Evolutionary conservation across 345 rosid species (phyloP).

Genomic region (Hypericum androsaemum): DNA sequence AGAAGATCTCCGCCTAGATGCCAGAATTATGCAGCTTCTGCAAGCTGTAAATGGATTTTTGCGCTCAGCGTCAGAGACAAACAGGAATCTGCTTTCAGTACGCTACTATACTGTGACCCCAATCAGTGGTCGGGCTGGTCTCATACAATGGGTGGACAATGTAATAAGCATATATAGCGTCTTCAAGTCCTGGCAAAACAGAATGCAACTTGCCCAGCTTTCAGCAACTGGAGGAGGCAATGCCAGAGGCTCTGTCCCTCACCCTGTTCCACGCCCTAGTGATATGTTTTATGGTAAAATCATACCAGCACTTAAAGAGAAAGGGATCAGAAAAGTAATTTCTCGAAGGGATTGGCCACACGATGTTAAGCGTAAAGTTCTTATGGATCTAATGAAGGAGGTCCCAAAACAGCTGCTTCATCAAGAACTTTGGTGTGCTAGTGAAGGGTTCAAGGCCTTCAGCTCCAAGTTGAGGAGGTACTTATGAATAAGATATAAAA

Average conservation of each 20-base stretch:
- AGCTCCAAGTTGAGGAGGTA: conserved; percentile 75
- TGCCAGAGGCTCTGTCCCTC: conserved; percentile 42
- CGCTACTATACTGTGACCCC: conserved; percentile 89
- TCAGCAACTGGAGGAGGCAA: conserved; percentile 41
- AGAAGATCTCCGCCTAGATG: conserved; percentile 95
- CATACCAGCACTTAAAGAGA: conserved; percentile 93
- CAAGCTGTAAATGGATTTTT: conserved; percentile 74
- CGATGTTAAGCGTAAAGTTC: conserved; percentile 90
- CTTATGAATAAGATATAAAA: neutral
- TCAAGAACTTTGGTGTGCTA: conserved; percentile 93
- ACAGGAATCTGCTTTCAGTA: conserved; percentile 42
- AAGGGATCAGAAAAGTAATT: conserved; percentile 82
- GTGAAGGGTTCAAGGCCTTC: conserved; percentile 91
- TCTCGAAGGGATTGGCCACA: conserved; percentile 98
- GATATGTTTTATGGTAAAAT: conserved; percentile 98
- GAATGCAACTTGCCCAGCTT: conserved; percentile 59
- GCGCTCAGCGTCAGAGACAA: conserved; percentile 44
- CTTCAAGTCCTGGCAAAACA: conserved; percentile 82
- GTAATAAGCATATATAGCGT: conserved; percentile 76
- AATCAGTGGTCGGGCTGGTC: conserved; percentile 90
- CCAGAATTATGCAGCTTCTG: conserved; percentile 93
- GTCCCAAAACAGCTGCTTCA: conserved; percentile 81
- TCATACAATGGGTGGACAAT: conserved; percentile 89
- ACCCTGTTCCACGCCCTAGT: conserved; percentile 87
- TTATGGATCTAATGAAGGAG: conserved; percentile 82